A percentile compares a stretch with the other conserved stretches of the same genome.
These are phyloP conservation scores for Ascoidea tarda DNA, from an alignment of 805 yeast genomes.

Conservation along the genomic window DNA sequence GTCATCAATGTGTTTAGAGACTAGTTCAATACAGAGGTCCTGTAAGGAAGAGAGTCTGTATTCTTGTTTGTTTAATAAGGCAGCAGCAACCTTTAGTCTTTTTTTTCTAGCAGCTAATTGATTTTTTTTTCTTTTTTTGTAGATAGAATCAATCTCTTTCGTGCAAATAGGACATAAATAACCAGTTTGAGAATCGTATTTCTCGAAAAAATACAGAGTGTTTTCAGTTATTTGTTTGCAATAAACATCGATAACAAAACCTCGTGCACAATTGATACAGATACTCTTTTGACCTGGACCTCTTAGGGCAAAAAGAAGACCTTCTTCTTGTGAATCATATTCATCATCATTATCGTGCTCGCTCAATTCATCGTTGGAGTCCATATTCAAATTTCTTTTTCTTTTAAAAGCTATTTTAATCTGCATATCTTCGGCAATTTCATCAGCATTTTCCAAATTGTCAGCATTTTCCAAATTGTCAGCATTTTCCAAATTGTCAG, in stretches of 20 bases:
- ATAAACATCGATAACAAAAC: slow-evolving; percentile 52
- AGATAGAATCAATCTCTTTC: slow-evolving; percentile 25
- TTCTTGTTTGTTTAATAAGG: slow-evolving; percentile 60
- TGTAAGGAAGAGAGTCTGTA: slow-evolving; percentile 59
- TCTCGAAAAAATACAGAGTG: slow-evolving; percentile 11
- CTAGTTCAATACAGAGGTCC: slow-evolving; percentile 60
- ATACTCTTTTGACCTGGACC: slow-evolving; percentile 38
- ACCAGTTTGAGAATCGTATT: slow-evolving; percentile 37
- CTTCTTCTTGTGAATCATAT: slow-evolving; percentile 15
- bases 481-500: background rate
- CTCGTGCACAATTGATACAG: slow-evolving; percentile 49
- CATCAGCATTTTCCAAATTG: slow-evolving; percentile 2
- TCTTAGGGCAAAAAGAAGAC: slow-evolving; percentile 11
- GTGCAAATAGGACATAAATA: slow-evolving; percentile 56
- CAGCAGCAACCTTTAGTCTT: slow-evolving; percentile 71
- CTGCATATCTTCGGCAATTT: slow-evolving; percentile 15
- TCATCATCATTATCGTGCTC: slow-evolving; percentile 21
- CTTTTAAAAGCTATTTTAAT: slow-evolving; percentile 26
- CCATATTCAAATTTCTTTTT: slow-evolving; percentile 23
- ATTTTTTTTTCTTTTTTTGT: slow-evolving; percentile 28
- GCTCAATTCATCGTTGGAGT: slow-evolving; percentile 22
- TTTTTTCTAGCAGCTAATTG: slow-evolving; percentile 56
- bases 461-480: background rate
- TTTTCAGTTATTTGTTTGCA: slow-evolving; percentile 26
- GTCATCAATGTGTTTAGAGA: slow-evolving; percentile 53